Conservation (phyloP, 495 filamentous ascomycete genomes). For the Rhypophila decipiens region DNA sequence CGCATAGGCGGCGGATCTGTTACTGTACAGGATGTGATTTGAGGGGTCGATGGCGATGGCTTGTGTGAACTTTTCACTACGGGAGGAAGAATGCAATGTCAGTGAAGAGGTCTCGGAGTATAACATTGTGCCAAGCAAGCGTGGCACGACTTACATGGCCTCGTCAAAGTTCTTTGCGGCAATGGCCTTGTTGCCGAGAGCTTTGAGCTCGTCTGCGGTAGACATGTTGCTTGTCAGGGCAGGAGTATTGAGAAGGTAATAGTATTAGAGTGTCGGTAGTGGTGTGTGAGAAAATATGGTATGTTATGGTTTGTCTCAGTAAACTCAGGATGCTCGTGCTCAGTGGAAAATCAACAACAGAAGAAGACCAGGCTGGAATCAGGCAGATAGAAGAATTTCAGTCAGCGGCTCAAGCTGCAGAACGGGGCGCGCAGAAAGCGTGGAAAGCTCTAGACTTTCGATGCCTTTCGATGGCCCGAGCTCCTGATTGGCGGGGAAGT, state of each 20-base stretch:
- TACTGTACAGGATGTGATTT: conserved; percentile 97
- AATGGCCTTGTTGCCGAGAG: conserved; percentile 97
- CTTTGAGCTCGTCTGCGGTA: conserved; percentile 68
- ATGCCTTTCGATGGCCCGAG: conserved; percentile 25
- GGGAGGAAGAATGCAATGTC: neutral
- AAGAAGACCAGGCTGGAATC: neutral
- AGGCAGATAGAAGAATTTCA: conserved; percentile 12
- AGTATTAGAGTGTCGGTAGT: conserved; percentile 4
- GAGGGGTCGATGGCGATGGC: conserved; percentile 81
- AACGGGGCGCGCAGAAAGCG: conserved; percentile 7
- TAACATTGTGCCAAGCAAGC: no score
- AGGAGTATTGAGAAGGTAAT: neutral
- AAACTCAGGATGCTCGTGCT: no score
- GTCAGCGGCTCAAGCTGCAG: conserved; percentile 1
- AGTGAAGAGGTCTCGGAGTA: no score
- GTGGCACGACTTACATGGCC: conserved; percentile 80
- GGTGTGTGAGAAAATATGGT: neutral
- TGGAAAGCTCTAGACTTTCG: conserved; percentile 30
- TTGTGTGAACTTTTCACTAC: conserved; percentile 85
- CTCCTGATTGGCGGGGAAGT: conserved; percentile 15
- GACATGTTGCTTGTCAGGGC: conserved; percentile 20
- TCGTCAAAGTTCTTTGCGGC: conserved; percentile 92
- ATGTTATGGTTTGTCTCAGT: no score
- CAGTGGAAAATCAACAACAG: no score
- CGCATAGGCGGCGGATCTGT: conserved; percentile 91